A percentile compares a stretch with the other conserved stretches of the same genome.
Conservation (phyloP, 176 grass and related monocot genomes). For the Ananas comosus region DNA sequence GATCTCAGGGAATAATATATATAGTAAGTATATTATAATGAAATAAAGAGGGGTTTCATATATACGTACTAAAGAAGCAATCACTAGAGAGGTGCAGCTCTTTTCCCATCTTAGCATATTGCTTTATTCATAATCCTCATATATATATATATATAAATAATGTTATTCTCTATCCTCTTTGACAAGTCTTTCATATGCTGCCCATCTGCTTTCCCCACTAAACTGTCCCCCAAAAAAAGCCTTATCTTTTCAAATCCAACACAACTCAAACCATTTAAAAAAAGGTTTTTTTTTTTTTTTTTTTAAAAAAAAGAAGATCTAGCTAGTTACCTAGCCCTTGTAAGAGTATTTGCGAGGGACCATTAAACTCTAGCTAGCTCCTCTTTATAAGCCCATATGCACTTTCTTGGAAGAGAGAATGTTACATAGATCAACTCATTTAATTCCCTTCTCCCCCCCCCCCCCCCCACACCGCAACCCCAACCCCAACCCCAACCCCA, state of each 20-base stretch:
- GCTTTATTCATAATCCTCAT: not conserved
- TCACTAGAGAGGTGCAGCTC: conserved; percentile 27
- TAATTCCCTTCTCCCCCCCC: not conserved
- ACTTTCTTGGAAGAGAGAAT: not conserved
- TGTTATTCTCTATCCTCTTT: conserved; percentile 18
- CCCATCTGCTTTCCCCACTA: conserved; percentile 21
- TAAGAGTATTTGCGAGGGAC: not conserved
- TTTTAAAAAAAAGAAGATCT: too few relatives aligned
- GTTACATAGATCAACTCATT: too few relatives aligned
- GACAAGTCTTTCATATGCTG: conserved; percentile 30
- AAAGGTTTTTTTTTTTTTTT: too few relatives aligned
- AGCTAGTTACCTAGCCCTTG: not conserved
- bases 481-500: not conserved
- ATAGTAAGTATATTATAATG: too few relatives aligned
- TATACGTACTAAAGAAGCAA: conserved; percentile 4
- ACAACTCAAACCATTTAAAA: not conserved
- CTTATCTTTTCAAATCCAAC: conserved; percentile 3
- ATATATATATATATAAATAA: conserved; percentile 19
- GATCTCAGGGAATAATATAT: conserved; percentile 25
- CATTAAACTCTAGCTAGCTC: not conserved
- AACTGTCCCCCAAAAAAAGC: not conserved
- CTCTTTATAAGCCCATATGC: not conserved
- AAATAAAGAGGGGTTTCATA: too few relatives aligned
- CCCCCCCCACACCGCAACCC: too few relatives aligned
- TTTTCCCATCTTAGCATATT: conserved; percentile 13